Evolutionary conservation across 495 filamentous ascomycete genomes (phyloP).

Genomic region (Penicillium alfredii): DNA sequence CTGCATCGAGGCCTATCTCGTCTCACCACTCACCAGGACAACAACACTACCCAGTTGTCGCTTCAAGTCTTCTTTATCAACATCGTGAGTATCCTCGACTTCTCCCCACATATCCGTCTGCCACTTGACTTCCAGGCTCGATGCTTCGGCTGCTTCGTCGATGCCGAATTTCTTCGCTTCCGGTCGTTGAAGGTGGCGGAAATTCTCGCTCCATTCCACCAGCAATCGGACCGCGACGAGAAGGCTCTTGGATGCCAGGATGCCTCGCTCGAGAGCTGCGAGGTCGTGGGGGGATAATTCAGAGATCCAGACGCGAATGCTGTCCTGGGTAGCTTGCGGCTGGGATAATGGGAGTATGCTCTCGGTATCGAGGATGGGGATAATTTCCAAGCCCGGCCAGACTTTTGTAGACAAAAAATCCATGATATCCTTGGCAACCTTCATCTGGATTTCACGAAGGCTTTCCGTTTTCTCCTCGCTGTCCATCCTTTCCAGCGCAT

Average conservation of each 20-base stretch:
- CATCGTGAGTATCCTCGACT: conserved; percentile 98
- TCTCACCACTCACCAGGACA: conserved; percentile 62
- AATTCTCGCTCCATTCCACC: conserved; percentile 81
- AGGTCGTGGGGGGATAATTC: conserved; percentile 70
- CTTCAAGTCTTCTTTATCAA: conserved; percentile 83
- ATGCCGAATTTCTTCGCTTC: conserved; percentile 40
- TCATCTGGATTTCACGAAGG: conserved; percentile 67
- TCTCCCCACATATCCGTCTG: conserved; percentile 91
- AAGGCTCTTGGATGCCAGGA: conserved; percentile 80
- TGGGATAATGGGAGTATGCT: conserved; percentile 69
- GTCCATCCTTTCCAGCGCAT: conserved; percentile 22
- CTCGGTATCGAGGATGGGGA: conserved; percentile 64
- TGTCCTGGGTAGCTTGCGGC: conserved; percentile 61
- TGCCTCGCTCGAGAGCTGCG: conserved; percentile 75
- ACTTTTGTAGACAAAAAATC: conserved; percentile 61
- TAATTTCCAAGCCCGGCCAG: conserved; percentile 81
- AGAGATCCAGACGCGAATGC: conserved; percentile 73
- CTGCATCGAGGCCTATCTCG: conserved; percentile 14
- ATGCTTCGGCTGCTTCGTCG: conserved; percentile 65
- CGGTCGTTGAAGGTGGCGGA: conserved; percentile 37
- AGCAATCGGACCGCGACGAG: conserved; percentile 70
- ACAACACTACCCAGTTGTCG: conserved; percentile 85
- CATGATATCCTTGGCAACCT: conserved; percentile 60
- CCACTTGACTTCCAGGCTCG: conserved; percentile 80
- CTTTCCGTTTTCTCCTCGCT: conserved; percentile 36